Evolutionary conservation across 139 green algal genomes (phyloP).

Genomic region (Tetratostichococcus sp.): DNA sequence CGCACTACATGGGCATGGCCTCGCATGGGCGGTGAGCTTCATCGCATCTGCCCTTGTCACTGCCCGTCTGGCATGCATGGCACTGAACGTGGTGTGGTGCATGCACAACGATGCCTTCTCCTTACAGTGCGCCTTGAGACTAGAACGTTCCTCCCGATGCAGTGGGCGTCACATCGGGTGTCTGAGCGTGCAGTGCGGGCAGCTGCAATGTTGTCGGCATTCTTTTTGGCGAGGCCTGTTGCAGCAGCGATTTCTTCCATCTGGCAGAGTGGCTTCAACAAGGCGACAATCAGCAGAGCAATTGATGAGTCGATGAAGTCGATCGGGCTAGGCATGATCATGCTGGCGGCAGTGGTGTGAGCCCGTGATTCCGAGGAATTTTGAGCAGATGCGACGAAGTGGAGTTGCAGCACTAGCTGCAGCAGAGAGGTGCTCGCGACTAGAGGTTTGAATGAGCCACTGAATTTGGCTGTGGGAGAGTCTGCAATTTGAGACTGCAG

Average conservation of each 20-base stretch:
- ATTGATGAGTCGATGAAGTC: constrained; percentile 29
- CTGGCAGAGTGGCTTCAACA: constrained; percentile 15
- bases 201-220: background rate
- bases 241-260: background rate
- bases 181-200: background rate
- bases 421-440: no score
- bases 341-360: constrained; percentile 27
- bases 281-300: constrained; percentile 6
- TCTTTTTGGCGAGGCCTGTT: background rate
- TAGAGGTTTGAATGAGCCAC: no score
- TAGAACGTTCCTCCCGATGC: no score
- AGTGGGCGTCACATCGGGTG: background rate
- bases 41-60: no score
- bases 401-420: no score
- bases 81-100: no score
- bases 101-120: no score
- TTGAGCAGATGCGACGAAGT: background rate
- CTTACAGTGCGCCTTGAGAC: no score
- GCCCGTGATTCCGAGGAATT: background rate
- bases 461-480: no score
- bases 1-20: background rate
- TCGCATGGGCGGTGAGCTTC: background rate
- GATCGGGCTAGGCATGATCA: constrained; percentile 31
- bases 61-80: no score
- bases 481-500: no score